These are phyloP conservation scores for Lyophyllum atratum DNA, from an alignment of 768 basidiomycete species.

Conservation along the genomic window DNA sequence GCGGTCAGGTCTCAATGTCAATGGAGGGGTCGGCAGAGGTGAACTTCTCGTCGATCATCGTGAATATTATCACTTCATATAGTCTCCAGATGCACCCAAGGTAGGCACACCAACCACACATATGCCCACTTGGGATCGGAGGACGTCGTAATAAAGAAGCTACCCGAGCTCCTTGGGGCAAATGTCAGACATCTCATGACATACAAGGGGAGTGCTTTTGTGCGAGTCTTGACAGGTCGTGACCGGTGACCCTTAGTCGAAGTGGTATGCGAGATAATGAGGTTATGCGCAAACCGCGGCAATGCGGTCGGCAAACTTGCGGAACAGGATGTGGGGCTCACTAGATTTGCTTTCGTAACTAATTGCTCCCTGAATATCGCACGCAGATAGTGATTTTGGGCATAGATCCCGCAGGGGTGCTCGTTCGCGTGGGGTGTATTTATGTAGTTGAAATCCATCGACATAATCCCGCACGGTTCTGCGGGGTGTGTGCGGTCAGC, in stretches of 20 bases:
- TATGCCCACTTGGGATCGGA: neutral
- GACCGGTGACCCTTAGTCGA: neutral
- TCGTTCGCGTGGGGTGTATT: neutral
- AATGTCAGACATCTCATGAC: neutral
- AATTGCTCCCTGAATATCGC: neutral
- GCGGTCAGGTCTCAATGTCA: neutral
- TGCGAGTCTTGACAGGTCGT: neutral
- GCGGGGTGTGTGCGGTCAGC: neutral
- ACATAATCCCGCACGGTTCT: neutral
- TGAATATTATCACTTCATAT: neutral
- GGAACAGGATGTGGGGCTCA: neutral
- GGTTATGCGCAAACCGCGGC: neutral
- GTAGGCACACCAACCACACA: neutral
- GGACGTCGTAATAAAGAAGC: neutral
- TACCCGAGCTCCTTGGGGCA: constrained; percentile 1
- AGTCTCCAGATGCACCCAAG: neutral
- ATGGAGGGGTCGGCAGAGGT: neutral
- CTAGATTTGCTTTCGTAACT: too few relatives aligned
- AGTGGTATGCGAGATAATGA: neutral
- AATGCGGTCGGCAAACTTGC: neutral
- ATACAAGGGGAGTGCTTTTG: neutral
- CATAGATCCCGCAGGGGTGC: neutral
- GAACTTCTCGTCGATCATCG: neutral
- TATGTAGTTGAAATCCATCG: neutral
- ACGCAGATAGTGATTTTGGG: neutral